A percentile compares a stretch with the other conserved stretches of the same genome.
Conservation (phyloP, 495 filamentous ascomycete genomes). For the Neurospora africana region DNA sequence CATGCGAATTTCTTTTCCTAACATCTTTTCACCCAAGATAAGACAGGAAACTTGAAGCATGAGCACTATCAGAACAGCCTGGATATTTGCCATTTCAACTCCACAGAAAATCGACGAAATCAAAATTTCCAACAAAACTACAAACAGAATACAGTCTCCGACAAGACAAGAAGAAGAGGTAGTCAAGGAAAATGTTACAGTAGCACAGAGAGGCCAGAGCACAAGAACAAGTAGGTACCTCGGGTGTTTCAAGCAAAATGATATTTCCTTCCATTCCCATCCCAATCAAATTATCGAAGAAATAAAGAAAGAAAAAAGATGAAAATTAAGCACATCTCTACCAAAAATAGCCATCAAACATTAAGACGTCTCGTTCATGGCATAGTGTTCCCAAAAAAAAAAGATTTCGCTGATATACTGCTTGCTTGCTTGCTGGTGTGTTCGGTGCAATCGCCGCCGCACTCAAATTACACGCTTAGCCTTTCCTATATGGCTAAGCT, state of each 20-base stretch:
- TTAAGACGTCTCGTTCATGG: not conserved
- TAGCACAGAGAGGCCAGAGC: not conserved
- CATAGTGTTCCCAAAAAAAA: not conserved
- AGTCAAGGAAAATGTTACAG: not conserved
- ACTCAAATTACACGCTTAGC: not conserved
- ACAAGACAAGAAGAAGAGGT: not conserved
- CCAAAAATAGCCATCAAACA: not conserved
- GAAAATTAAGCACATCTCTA: not conserved
- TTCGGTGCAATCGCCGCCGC: not conserved
- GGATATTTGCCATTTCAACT: not conserved
- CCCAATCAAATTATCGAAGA: not conserved
- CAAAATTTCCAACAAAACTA: not conserved
- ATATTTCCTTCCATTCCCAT: not conserved
- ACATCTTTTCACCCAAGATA: not conserved
- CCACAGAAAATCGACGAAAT: not conserved
- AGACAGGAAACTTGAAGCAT: not conserved
- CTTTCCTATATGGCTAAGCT: not conserved
- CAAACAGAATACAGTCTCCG: not conserved
- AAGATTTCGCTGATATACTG: not conserved
- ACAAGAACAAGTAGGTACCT: not conserved
- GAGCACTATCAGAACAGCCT: not conserved
- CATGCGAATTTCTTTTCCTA: not conserved
- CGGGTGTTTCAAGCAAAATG: not conserved
- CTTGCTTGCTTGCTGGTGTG: not conserved
- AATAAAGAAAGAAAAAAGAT: not conserved